Conservation (phyloP, 352 stramenopile species). For the Saprolegnia parasitica region DNA sequence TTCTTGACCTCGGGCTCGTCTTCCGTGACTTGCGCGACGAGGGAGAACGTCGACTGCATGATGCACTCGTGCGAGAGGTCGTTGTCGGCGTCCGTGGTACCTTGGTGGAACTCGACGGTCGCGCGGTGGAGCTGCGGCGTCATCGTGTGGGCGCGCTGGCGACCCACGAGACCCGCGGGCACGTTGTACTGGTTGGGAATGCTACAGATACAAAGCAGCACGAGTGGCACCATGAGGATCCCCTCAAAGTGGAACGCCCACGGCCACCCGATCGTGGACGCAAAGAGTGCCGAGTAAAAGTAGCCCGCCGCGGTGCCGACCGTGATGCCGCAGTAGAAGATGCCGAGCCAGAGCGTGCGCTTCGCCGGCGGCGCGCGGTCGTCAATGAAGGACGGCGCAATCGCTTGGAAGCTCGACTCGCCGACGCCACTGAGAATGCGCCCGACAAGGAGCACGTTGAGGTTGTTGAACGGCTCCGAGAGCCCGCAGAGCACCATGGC, state of each 20-base stretch:
- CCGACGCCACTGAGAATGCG: conserved; percentile 84
- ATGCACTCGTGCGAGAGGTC: conserved; percentile 8
- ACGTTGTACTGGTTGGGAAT: conserved; percentile 57
- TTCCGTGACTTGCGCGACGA: background rate
- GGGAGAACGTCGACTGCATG: conserved; percentile 10
- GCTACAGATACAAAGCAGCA: conserved; percentile 56
- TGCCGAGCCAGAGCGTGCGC: conserved; percentile 83
- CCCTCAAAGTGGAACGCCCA: conserved; percentile 85
- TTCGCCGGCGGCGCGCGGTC: conserved; percentile 61
- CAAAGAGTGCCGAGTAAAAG: conserved; percentile 80
- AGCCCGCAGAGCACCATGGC: conserved; percentile 82
- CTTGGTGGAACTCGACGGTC: background rate
- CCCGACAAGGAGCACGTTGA: conserved; percentile 83
- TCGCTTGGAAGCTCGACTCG: conserved; percentile 90
- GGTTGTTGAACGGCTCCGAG: conserved; percentile 68
- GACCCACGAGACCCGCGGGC: background rate
- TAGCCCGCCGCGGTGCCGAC: conserved; percentile 88
- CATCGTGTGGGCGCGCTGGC: background rate
- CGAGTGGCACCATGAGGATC: conserved; percentile 72
- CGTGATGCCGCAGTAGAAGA: conserved; percentile 91
- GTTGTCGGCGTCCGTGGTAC: background rate
- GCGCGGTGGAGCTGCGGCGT: background rate
- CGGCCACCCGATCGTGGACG: conserved; percentile 64
- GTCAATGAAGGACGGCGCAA: conserved; percentile 91
- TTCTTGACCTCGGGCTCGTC: conserved; percentile 5